Base-by-base conservation (phyloP, 768 basidiomycete genomes). In the Phaeotremella fagi region DNA sequence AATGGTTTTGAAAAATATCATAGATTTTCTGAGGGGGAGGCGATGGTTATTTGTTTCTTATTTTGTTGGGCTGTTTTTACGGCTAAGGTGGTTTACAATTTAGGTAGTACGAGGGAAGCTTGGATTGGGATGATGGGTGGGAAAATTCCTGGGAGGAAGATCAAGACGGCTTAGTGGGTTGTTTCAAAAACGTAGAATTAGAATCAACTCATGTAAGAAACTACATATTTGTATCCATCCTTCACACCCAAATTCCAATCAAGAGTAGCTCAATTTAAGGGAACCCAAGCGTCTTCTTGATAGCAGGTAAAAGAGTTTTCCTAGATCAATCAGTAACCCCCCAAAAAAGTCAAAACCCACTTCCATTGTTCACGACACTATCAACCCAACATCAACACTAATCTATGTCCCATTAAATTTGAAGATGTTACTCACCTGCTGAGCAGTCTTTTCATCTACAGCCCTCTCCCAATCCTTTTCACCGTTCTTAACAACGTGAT, bases 11-110 rank as follows among this genome's bases (percentile, higher is more conserved):
- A 9, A 26, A 37, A n/a, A 42, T 20, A 50, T 63, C 22, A 7
- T 6, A 41, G 38, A 41, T 12, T 64, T 27, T 56, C 52, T 56
- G 49, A 22, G 50, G 65, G 60, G 18, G 68, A 69, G 4, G 88
- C 88, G 11, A 77, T 87, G 12, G 83, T 86, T 5, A 77, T 83
- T 18, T 90, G 88, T 70, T 84, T 85, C 26, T 52, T 84, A 14
- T 65, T 90, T 1, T 77, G 90, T 16, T 78, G 80, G 12, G 76
- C 64, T 0, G 61, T 89, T 35, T 90, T 91, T 60, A 71, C 79
- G 0, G 78, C 78, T 27, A 78, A 89, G 31, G 81, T 86, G 1
- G 77, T 82, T 38, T 84, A 81, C 76, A 87, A 84, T 60, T 86
- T 85, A 36, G 70, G 72, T 7, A 24, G 50, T 37, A 54, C 52